These are phyloP conservation scores for Gastrolobium bilobum DNA, from an alignment of 306 rosid genomes.

Conservation along the genomic window DNA sequence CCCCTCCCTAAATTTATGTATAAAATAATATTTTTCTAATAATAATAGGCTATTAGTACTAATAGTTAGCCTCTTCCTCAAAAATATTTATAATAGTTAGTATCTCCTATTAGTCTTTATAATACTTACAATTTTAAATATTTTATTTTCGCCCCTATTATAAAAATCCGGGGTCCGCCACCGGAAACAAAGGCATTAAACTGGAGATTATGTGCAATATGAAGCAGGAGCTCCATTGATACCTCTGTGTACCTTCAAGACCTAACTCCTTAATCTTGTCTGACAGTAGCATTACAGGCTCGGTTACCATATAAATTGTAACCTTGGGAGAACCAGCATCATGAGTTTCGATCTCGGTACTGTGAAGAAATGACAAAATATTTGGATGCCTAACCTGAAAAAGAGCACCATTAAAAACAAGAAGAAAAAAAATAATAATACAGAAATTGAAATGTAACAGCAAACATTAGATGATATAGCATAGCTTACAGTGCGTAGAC, in stretches of 20 bases:
- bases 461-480: conserved; percentile 29
- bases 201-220: neutral
- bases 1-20: too few relatives aligned
- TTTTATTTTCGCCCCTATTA: too few relatives aligned
- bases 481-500: conserved; percentile 73
- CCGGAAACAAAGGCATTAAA: neutral
- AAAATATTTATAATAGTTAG: too few relatives aligned
- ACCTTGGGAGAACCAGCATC: conserved; percentile 82
- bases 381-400: conserved; percentile 99
- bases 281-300: conserved; percentile 91
- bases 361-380: conserved; percentile 95
- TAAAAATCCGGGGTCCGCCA: too few relatives aligned
- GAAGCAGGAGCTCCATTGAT: conserved; percentile 40
- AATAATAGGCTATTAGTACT: too few relatives aligned
- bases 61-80: too few relatives aligned
- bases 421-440: neutral
- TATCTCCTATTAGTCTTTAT: too few relatives aligned
- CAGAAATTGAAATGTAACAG: neutral
- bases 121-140: too few relatives aligned
- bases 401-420: conserved; percentile 34
- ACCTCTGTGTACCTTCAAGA: conserved; percentile 91
- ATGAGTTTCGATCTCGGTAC: conserved; percentile 79
- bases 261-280: conserved; percentile 90
- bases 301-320: conserved; percentile 92
- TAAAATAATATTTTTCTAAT: too few relatives aligned